phyloP scores from a whole-genome alignment of 768 basidiomycete species.

The Tricholoma furcatifolium region DNA sequence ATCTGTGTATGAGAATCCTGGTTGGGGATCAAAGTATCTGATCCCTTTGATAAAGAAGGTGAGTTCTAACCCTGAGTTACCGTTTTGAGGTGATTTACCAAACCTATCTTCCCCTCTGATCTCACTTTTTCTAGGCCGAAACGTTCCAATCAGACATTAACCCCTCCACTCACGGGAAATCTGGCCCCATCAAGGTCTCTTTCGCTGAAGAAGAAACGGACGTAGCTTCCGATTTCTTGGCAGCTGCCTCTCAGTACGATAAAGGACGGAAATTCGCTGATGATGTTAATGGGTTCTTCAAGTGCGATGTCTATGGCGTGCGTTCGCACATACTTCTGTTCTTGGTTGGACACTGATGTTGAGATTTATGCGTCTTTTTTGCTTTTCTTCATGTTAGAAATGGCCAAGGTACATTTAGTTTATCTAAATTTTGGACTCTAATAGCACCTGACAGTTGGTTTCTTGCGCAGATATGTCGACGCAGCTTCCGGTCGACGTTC shows the following conservation, averaged over 20 bases:
- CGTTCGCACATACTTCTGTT: conserved; percentile 14
- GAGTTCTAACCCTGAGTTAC: no score
- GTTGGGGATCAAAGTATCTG: conserved; percentile 58
- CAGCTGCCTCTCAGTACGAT: conserved; percentile 46
- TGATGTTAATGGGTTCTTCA: conserved; percentile 47
- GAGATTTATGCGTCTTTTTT: background rate
- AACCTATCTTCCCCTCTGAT: background rate
- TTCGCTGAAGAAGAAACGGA: conserved; percentile 35
- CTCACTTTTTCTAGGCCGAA: conserved; percentile 31
- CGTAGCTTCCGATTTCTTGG: conserved; percentile 46
- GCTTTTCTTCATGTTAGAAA: conserved; percentile 29
- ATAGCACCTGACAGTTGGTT: background rate
- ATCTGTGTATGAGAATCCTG: conserved; percentile 45
- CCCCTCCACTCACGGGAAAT: conserved; percentile 41
- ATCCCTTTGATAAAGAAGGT: conserved; percentile 62
- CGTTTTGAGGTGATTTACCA: no score
- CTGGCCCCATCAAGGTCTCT: conserved; percentile 51
- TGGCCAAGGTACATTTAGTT: conserved; percentile 46
- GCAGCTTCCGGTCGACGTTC: conserved; percentile 51
- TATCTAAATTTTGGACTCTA: no score
- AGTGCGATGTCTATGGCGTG: conserved; percentile 47
- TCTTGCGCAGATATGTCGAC: conserved; percentile 48
- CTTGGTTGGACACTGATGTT: background rate
- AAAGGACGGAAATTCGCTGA: conserved; percentile 39
- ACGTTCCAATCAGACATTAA: conserved; percentile 31